Percentiles rank a stretch among this genome's conserved stretches.
These are phyloP conservation scores for Apiospora hydei DNA, from an alignment of 2,329 filamentous ascomycete genomes.

Conservation along the genomic window DNA sequence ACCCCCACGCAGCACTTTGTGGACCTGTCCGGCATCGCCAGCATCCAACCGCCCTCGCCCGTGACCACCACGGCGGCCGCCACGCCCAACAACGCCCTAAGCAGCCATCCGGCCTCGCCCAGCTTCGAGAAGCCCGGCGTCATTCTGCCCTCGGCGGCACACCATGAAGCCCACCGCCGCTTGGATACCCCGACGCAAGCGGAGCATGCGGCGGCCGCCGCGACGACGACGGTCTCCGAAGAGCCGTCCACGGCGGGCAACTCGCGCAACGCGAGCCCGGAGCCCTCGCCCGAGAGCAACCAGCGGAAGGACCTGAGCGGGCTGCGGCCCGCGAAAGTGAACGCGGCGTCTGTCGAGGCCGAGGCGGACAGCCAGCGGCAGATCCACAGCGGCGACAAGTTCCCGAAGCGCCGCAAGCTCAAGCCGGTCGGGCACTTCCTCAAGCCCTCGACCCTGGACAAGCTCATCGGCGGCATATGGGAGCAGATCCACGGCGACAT, in stretches of 20 bases:
- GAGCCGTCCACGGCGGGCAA: background rate
- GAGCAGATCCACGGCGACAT: constrained; percentile 43
- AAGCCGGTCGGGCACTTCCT: constrained; percentile 40
- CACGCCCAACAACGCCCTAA: background rate
- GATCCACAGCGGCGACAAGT: constrained; percentile 32
- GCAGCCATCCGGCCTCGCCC: constrained; percentile 1
- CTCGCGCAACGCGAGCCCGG: background rate
- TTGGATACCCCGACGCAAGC: background rate
- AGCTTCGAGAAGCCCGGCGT: background rate
- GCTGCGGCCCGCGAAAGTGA: constrained; percentile 32
- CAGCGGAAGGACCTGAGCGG: constrained; percentile 31
- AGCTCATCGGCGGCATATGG: constrained; percentile 44
- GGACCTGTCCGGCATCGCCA: background rate
- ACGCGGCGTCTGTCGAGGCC: constrained; percentile 32
- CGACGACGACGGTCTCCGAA: background rate
- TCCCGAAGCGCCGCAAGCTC: constrained; percentile 35
- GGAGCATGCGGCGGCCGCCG: background rate
- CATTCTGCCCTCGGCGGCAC: background rate
- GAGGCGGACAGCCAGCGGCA: constrained; percentile 39
- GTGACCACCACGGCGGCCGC: background rate
- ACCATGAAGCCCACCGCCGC: background rate
- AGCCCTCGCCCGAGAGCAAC: constrained; percentile 13
- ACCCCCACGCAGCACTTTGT: background rate
- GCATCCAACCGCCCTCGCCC: constrained; percentile 6
- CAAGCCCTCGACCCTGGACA: constrained; percentile 39